Evolutionary conservation across 345 rosid species (phyloP).

Genomic region (Pistacia vera): DNA sequence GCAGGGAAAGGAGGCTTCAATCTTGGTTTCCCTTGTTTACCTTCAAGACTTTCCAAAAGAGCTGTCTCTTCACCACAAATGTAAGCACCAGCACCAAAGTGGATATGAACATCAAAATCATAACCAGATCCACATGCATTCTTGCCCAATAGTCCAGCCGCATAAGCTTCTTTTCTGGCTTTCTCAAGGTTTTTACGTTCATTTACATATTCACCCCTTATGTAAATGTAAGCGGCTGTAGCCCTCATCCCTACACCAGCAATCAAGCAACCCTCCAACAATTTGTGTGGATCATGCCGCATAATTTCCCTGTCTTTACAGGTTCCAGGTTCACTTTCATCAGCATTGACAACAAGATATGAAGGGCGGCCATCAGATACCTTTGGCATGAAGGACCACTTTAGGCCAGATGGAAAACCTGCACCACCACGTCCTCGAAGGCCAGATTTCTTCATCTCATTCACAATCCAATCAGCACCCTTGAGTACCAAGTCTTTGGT

Average conservation of each 20-base stretch:
- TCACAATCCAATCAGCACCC: constrained; percentile 98
- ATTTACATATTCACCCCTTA: constrained; percentile 96
- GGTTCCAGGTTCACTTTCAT: constrained; percentile 99
- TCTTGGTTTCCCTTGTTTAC: constrained; percentile 97
- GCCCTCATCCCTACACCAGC: constrained; percentile 99
- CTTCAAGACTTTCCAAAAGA: constrained; percentile 95
- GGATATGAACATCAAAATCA: constrained; percentile 95
- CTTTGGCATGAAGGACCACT: constrained; percentile 99
- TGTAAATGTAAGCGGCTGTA: constrained; percentile 91
- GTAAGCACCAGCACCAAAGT: constrained; percentile 97
- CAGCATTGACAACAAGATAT: constrained; percentile 95
- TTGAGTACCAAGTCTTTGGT: constrained; percentile 96
- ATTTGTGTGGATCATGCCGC: constrained; percentile 98
- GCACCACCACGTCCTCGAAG: constrained; percentile 99
- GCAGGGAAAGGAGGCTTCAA: constrained; percentile 99
- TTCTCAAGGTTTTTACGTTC: constrained; percentile 76
- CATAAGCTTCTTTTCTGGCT: constrained; percentile 94
- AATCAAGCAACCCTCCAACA: constrained; percentile 95
- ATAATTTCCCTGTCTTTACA: constrained; percentile 98
- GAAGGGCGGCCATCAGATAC: constrained; percentile 97
- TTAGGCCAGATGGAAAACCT: constrained; percentile 96
- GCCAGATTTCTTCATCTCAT: constrained; percentile 91
- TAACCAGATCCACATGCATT: constrained; percentile 99
- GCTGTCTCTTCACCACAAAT: constrained; percentile 99
- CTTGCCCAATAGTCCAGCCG: constrained; percentile 86